Conservation (phyloP, 2,329 filamentous ascomycete genomes). For the Diaporthe sp. region DNA sequence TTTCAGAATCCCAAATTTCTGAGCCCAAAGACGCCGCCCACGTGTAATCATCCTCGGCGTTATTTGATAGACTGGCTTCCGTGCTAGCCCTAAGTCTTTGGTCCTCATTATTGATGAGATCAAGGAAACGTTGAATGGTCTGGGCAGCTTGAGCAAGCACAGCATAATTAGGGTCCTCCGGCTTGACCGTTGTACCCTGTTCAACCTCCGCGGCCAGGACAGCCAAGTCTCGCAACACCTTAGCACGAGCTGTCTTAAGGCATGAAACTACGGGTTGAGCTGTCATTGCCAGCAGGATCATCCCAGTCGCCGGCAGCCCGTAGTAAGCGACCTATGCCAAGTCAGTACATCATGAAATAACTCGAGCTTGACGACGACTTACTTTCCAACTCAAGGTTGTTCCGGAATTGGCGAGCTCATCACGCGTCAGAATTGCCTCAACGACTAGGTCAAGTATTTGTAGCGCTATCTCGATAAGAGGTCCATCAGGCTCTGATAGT, state of each 20-base stretch:
- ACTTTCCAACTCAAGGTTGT: background rate
- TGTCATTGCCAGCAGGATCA: background rate
- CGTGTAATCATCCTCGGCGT: background rate
- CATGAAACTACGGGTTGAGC: background rate
- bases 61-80: background rate
- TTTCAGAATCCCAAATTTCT: conserved; percentile 1
- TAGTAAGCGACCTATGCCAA: background rate
- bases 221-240: background rate
- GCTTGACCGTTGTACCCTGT: background rate
- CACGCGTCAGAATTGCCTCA: background rate
- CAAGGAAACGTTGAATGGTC: background rate
- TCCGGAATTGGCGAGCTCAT: background rate
- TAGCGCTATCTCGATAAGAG: background rate
- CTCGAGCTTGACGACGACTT: background rate
- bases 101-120: background rate
- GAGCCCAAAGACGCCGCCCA: background rate
- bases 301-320: background rate
- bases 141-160: background rate
- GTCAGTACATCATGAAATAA: background rate
- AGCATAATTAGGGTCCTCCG: background rate
- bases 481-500: background rate
- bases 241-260: background rate
- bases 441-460: background rate
- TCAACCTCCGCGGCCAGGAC: background rate
- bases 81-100: background rate